Base-by-base conservation (phyloP, 2,329 filamentous ascomycete species). In the Ceratocystis colombiana region DNA sequence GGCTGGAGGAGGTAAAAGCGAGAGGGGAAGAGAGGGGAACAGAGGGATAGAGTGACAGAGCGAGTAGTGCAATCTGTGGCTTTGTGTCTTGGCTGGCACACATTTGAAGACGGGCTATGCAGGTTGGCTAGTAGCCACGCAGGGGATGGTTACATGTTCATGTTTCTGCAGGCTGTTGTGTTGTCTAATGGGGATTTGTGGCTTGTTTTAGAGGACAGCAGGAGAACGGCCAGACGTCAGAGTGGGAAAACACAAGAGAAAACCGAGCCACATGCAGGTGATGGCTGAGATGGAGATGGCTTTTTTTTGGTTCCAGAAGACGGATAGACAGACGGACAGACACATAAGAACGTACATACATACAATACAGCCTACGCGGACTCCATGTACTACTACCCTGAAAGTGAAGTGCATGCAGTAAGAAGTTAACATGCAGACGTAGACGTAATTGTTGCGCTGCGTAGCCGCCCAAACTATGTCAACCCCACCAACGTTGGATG, bases 11-110 rank as follows among this genome's bases (percentile, higher is more conserved):
- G 48, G 5, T 25, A 5, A 20, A 48, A 10, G 46, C n/a, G 8
- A 48, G 48, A 53, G 48, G 48, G 10, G 17, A n/a, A 53, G 48
- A 50, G 46, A 50, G 46, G 22, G 46, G 46, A 50, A 50, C n/a
- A 50, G 17, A 50, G 46, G 46, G 22, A 22, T 22, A 22, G 46
- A 17, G 46, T n/a, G 22, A 50, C 46, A 50, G 46, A 53, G 48
- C n/a, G 48, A 25, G 37, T 41, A 12, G 37, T 41, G 37, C 12
- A 41, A 41, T 41, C 10, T 41, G 10, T 41, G 37, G 37, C 37
- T 41, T 41, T 41, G 37, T 41, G 37, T 41, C 48, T 50, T 50
- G 48, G 48, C 48, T 50, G n/a, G 48, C n/a, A 22, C 48, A 50
- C n/a, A 12, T 50, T 50, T 50, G 48, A 22, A 50, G 48, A 50